Conservation (phyloP, 1,284 basidiomycete genomes). For the Somion occarium region DNA sequence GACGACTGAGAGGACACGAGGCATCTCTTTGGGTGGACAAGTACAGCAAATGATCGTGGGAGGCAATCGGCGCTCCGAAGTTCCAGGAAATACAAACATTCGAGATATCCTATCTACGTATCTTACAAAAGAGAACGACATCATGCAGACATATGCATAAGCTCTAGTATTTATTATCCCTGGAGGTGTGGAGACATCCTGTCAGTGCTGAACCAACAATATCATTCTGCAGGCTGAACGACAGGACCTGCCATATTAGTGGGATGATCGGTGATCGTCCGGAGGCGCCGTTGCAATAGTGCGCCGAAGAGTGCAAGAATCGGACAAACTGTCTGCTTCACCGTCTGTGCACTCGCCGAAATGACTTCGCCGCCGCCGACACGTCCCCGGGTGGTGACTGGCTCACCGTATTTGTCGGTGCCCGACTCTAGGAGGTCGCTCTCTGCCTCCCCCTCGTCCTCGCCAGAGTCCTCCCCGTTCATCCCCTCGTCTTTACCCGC, state of each 20-base stretch:
- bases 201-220: not conserved
- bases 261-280: not conserved
- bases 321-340: too few relatives aligned
- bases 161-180: too few relatives aligned
- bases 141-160: too few relatives aligned
- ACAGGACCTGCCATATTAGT: conserved; percentile 2
- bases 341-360: not conserved
- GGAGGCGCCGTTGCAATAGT: not conserved
- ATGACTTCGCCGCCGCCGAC: conserved; percentile 10
- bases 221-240: not conserved
- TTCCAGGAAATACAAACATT: not conserved
- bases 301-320: not conserved
- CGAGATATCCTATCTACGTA: too few relatives aligned
- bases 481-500: conserved; percentile 5
- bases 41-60: not conserved
- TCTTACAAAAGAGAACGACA: too few relatives aligned
- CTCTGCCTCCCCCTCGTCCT: conserved; percentile 11
- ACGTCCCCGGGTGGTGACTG: conserved; percentile 10
- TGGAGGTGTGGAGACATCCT: not conserved
- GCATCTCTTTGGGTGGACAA: not conserved
- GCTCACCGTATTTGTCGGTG: conserved; percentile 10
- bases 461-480: conserved; percentile 10
- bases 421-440: not conserved
- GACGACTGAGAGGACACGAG: not conserved
- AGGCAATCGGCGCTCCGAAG: not conserved